Evolutionary conservation across 23 red algal species (phyloP), one percentile per base, ranked within the genome.

Genomic region (Gracilariopsis chorda): DNA sequence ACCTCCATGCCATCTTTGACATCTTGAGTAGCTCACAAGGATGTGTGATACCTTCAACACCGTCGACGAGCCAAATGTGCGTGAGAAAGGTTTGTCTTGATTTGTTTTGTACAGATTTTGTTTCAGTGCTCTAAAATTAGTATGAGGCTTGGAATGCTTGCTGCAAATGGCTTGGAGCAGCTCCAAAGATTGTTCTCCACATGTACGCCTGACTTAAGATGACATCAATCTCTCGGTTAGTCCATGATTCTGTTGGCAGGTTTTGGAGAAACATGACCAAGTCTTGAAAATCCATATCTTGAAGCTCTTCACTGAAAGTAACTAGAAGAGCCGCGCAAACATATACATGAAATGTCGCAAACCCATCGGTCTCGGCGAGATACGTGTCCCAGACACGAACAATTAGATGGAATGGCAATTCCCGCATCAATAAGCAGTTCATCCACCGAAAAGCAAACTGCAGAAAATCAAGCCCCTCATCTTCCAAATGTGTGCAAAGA

Each of bases 401-500:
- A 21, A 95, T 89, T 2, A 96, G 71, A 60, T 86, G 92, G 70
- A 99, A 94, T 19, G 97, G 93, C 10, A 99, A 57, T 49, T 99
- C 97, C 37, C 97, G 88, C 77, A 99, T 92, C n/a, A 99, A 78
- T 39, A 99, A 65, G 59, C 97, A 99, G 44, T 96, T 94, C 83
- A 99, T 92, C 97, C 97, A 99, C 27, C 97, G 97, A 82, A 99
- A 96, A 37, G 93, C 76, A 90, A 99, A 99, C 84, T 96, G 93
- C 33, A 99, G 77, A 65, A 99, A 93, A 81, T 93, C 85, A 25
- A 99, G 64, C 13, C 87, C 88, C 49, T 95, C 58, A 33, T 74
- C 86, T 53, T 88, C 74, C 29, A 99, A 60, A 68, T 99, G 97
- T 16, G 44, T 64, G 44, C 83, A 80, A 27, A 99, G 53, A 19